Evolutionary conservation across 331 rosid species (phyloP).

Genomic region (Quercus lobata): DNA sequence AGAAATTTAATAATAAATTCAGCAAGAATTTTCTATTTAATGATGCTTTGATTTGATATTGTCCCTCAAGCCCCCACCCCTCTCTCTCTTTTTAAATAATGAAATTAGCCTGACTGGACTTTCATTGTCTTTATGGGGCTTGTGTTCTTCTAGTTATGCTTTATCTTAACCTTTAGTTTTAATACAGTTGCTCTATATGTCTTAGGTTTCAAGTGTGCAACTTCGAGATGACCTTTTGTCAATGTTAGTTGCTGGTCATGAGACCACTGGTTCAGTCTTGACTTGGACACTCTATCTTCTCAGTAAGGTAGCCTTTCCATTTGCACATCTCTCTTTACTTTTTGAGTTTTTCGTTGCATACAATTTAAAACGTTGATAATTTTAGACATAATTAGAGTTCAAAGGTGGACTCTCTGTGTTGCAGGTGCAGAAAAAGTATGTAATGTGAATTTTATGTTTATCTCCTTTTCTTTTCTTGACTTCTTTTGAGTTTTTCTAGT

Average conservation of each 20-base stretch:
- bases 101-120: not conserved
- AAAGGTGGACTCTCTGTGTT: not conserved
- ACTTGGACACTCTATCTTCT: constrained; percentile 98
- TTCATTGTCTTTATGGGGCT: not conserved
- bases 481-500: not conserved
- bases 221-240: constrained; percentile 94
- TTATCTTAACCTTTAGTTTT: constrained; percentile 9
- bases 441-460: not conserved
- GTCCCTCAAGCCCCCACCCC: no score
- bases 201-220: constrained; percentile 86
- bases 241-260: constrained; percentile 94
- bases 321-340: not conserved
- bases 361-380: not conserved
- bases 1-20: not conserved
- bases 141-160: constrained; percentile 2
- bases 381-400: constrained; percentile 6
- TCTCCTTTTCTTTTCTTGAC: not conserved
- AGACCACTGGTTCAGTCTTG: constrained; percentile 93
- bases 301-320: constrained; percentile 66
- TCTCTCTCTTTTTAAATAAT: no score
- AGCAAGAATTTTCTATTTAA: not conserved
- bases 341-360: not conserved
- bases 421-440: not conserved
- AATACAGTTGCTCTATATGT: constrained; percentile 16
- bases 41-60: not conserved